Conservation (phyloP, 768 basidiomycete genomes). For the Termitomyces sp. region DNA sequence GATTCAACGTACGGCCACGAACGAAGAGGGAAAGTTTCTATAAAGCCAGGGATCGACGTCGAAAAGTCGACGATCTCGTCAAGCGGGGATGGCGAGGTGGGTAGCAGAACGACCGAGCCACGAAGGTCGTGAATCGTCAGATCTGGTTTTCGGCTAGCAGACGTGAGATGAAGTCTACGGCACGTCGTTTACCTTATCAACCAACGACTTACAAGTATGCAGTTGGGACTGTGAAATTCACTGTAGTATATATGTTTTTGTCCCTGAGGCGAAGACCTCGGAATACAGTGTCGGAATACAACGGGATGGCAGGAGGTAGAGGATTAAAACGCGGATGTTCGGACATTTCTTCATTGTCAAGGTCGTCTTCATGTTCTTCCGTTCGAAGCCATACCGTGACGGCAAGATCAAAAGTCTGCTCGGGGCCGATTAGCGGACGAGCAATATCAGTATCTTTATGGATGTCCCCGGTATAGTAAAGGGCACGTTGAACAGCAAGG, state of each 20-base stretch:
- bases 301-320: background rate
- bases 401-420: conserved; percentile 16
- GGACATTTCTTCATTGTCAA: background rate
- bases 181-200: background rate
- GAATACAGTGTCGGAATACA: conserved; percentile 25
- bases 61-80: conserved; percentile 23
- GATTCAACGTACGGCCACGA: conserved; percentile 20
- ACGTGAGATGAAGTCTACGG: background rate
- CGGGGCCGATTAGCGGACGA: conserved; percentile 9
- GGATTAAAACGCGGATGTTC: background rate
- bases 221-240: conserved; percentile 23
- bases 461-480: conserved; percentile 8
- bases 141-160: conserved; percentile 16
- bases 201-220: conserved; percentile 21
- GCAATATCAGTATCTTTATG: conserved; percentile 2
- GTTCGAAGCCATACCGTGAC: conserved; percentile 15
- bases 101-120: conserved; percentile 30
- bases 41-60: conserved; percentile 22
- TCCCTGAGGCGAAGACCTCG: conserved; percentile 20
- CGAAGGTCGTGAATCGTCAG: conserved; percentile 27
- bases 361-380: background rate
- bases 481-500: conserved; percentile 5
- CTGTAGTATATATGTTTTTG: conserved; percentile 16
- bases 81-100: conserved; percentile 23
- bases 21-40: conserved; percentile 20